These are phyloP conservation scores for Lentinus brumalis DNA, from an alignment of 768 basidiomycete genomes.

Conservation along the genomic window DNA sequence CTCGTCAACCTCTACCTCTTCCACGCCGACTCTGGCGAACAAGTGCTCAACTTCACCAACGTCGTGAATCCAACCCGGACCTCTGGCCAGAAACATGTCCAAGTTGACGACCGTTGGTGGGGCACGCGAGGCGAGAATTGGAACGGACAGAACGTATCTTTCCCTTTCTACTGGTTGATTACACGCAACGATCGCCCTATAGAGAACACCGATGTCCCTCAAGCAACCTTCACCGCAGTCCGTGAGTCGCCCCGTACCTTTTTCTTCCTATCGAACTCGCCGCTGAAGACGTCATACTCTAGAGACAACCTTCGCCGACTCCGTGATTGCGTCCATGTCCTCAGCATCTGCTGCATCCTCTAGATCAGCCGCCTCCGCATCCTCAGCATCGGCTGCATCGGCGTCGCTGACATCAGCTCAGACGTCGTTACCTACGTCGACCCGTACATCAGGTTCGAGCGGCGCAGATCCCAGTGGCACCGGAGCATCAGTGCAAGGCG, in stretches of 20 bases:
- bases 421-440: constrained; percentile 12
- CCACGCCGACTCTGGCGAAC: constrained; percentile 63
- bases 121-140: constrained; percentile 50
- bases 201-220: constrained; percentile 60
- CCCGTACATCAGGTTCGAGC: constrained; percentile 20
- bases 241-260: constrained; percentile 54
- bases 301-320: constrained; percentile 81
- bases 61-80: constrained; percentile 49
- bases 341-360: constrained; percentile 44
- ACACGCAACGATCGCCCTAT: constrained; percentile 58
- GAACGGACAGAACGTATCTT: constrained; percentile 54
- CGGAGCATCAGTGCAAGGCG: constrained; percentile 46
- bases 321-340: constrained; percentile 59
- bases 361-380: constrained; percentile 40
- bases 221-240: constrained; percentile 76
- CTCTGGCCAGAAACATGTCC: constrained; percentile 53
- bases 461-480: constrained; percentile 21
- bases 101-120: constrained; percentile 72
- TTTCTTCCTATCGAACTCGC: background rate
- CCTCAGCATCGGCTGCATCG: constrained; percentile 27
- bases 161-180: constrained; percentile 79
- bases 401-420: constrained; percentile 16
- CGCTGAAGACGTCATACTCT: constrained; percentile 8
- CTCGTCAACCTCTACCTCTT: constrained; percentile 77
- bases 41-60: constrained; percentile 48